phyloP scores from a whole-genome alignment of 129 eudicot species.

The Ambrosia trifida region DNA sequence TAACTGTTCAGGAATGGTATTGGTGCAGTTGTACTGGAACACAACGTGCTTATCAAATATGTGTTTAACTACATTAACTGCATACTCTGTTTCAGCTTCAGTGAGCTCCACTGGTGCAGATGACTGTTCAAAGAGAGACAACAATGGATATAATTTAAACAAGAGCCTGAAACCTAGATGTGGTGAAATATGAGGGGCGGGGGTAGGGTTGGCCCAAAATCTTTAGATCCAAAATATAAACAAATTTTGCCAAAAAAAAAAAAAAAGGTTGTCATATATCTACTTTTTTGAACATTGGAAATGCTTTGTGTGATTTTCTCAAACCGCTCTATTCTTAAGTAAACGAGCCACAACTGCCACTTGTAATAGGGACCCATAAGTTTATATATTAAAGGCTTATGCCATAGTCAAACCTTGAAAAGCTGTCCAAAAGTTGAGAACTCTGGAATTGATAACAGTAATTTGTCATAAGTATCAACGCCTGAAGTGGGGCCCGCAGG shows the following conservation, averaged over 20 bases:
- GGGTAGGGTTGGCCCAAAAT: neutral
- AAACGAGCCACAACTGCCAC: neutral
- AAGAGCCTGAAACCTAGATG: slow-evolving; percentile 4
- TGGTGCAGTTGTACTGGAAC: slow-evolving; percentile 96
- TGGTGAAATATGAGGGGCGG: neutral
- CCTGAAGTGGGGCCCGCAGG: slow-evolving; percentile 69
- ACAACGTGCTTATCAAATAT: slow-evolving; percentile 75
- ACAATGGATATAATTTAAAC: slow-evolving; percentile 8
- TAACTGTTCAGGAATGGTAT: slow-evolving; percentile 88
- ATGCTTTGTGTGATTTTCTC: neutral
- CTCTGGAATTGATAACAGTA: slow-evolving; percentile 77
- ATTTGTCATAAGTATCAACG: slow-evolving; percentile 71
- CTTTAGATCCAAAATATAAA: neutral
- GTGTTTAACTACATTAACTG: slow-evolving; percentile 93
- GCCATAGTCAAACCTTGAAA: slow-evolving; percentile 64
- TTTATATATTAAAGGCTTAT: slow-evolving; percentile 6
- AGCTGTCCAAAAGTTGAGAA: slow-evolving; percentile 79
- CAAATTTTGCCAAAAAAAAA: neutral
- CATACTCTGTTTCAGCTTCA: slow-evolving; percentile 96
- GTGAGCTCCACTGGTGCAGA: slow-evolving; percentile 95
- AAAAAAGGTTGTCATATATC: neutral
- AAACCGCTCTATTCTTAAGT: neutral
- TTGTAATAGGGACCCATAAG: neutral
- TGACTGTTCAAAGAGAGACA: slow-evolving; percentile 54
- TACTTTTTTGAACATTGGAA: too few species aligned